These are phyloP conservation scores for Cyclostephanos tholiformis DNA, from an alignment of 108 stramenopile species.

Conservation along the genomic window DNA sequence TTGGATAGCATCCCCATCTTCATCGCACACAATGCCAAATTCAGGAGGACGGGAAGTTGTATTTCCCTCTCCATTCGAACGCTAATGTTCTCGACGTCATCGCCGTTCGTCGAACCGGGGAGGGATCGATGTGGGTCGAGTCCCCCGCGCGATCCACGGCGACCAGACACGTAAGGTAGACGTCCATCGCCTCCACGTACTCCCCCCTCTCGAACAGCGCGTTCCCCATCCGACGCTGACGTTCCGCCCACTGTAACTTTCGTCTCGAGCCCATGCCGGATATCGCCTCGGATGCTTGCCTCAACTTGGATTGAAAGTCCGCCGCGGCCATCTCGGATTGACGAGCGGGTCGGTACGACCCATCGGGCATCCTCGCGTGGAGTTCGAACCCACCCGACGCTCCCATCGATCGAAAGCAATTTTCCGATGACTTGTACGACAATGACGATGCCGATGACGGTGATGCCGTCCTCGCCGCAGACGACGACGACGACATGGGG, in stretches of 20 bases:
- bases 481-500: conserved; percentile 1
- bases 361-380: conserved; percentile 75
- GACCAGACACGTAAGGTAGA: conserved; percentile 86
- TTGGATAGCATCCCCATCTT: conserved; percentile 80
- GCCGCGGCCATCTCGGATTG: conserved; percentile 62
- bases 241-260: conserved; percentile 66
- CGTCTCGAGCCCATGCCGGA: conserved; percentile 35
- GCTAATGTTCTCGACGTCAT: not conserved
- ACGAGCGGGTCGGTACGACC: conserved; percentile 66
- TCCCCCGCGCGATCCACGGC: conserved; percentile 41
- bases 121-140: conserved; percentile 5
- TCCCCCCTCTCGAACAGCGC: conserved; percentile 56
- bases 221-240: conserved; percentile 71
- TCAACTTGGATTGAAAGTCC: conserved; percentile 73
- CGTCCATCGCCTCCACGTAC: conserved; percentile 81
- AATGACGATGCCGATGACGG: too few relatives aligned
- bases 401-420: not conserved
- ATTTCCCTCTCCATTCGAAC: conserved; percentile 45
- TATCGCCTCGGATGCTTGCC: conserved; percentile 59
- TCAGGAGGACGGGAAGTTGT: conserved; percentile 78
- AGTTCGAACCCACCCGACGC: conserved; percentile 63
- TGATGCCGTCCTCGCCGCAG: too few relatives aligned
- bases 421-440: not conserved
- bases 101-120: not conserved
- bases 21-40: conserved; percentile 79